These are phyloP conservation scores for Leccinum uliginosum DNA, from an alignment of 768 basidiomycete species.

Conservation along the genomic window DNA sequence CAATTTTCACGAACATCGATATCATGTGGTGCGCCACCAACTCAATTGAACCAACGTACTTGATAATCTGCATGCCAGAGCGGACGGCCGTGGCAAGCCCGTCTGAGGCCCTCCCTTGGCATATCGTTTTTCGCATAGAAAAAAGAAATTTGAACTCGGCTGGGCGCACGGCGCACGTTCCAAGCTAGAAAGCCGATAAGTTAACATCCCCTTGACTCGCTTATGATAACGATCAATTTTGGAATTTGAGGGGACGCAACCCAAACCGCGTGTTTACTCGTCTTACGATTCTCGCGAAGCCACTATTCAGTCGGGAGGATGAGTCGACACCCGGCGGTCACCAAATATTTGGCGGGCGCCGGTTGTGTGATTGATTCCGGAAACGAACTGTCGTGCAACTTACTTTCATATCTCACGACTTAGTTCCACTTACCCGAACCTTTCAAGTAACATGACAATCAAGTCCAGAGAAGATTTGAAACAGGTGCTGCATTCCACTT, in stretches of 20 bases:
- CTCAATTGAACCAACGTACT: background rate
- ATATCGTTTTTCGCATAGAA: background rate
- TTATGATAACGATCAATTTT: background rate
- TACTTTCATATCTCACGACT: background rate
- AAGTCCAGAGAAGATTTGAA: slow-evolving; percentile 3
- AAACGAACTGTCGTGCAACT: slow-evolving; percentile 10
- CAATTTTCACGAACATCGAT: background rate
- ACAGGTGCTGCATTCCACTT: background rate
- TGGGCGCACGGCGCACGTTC: background rate
- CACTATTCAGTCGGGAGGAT: background rate
- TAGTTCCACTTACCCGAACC: slow-evolving; percentile 4
- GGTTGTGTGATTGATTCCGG: background rate
- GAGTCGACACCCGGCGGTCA: background rate
- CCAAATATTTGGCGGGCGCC: slow-evolving; percentile 3
- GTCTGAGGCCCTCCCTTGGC: background rate
- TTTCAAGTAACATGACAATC: slow-evolving; percentile 5
- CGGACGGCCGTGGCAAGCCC: background rate
- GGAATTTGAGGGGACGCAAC: background rate
- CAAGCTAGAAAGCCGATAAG: background rate
- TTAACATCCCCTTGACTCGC: background rate
- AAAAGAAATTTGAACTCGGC: background rate
- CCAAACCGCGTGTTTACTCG: background rate
- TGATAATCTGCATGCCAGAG: background rate
- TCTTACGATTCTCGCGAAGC: background rate
- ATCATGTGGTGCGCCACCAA: background rate